Evolutionary conservation across 306 rosid species (phyloP).

Genomic region (Cicer yamashitae): DNA sequence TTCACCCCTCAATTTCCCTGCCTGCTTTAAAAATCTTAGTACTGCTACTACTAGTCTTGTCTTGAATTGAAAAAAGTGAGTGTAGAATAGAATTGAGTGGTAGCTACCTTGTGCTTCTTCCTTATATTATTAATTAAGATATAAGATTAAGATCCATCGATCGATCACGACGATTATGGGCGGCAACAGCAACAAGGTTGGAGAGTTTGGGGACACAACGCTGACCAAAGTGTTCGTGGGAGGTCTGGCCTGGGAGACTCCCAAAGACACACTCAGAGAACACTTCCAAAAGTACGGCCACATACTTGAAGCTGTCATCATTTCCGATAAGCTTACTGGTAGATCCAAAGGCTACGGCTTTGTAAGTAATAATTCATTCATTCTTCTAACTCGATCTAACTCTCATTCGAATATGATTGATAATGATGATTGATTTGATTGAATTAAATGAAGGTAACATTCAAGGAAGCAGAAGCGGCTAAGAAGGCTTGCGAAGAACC

Average conservation of each 20-base stretch:
- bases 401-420: too few relatives aligned
- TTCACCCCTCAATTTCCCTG: too few relatives aligned
- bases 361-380: conserved; percentile 27
- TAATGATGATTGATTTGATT: too few relatives aligned
- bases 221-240: conserved; percentile 84
- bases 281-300: conserved; percentile 80
- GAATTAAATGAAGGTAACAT: conserved; percentile 55
- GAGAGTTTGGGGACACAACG: conserved; percentile 67
- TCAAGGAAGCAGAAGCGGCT: conserved; percentile 78
- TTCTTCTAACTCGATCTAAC: too few relatives aligned
- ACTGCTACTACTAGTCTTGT: too few relatives aligned
- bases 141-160: neutral
- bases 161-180: conserved; percentile 41
- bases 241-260: conserved; percentile 90
- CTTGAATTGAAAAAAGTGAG: too few relatives aligned
- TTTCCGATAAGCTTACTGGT: conserved; percentile 79
- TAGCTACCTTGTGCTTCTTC: too few relatives aligned
- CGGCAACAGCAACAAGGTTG: conserved; percentile 23
- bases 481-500: conserved; percentile 84
- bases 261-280: conserved; percentile 67
- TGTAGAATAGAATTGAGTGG: too few relatives aligned
- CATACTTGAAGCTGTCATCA: conserved; percentile 85
- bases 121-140: too few relatives aligned
- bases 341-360: conserved; percentile 96
- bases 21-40: too few relatives aligned